Evolutionary conservation across 495 filamentous ascomycete species (phyloP).

Genomic region (Hyaloscypha variabilis): DNA sequence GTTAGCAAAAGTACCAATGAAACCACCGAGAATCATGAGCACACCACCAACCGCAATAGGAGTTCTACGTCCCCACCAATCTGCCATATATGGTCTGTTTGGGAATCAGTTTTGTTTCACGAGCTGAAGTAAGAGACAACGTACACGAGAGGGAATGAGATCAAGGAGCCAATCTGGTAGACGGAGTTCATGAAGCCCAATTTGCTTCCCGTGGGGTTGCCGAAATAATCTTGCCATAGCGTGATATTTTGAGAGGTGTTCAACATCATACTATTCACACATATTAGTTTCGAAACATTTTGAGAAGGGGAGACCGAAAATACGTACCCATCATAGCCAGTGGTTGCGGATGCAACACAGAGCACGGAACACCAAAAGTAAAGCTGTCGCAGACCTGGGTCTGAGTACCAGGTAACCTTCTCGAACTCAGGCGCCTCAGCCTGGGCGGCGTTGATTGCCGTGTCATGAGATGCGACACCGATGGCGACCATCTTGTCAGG

Average conservation of each 20-base stretch:
- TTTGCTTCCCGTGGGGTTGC: constrained; percentile 50
- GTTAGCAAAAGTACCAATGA: constrained; percentile 48
- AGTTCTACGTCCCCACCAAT: constrained; percentile 46
- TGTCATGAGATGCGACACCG: constrained; percentile 7
- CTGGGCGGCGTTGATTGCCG: constrained; percentile 36
- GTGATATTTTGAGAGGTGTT: constrained; percentile 56
- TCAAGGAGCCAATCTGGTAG: constrained; percentile 68
- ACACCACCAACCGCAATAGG: constrained; percentile 53
- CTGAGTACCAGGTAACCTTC: constrained; percentile 40
- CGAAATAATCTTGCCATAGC: constrained; percentile 51
- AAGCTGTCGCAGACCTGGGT: constrained; percentile 38
- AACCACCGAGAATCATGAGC: constrained; percentile 51
- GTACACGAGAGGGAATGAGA: constrained; percentile 66
- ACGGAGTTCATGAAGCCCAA: constrained; percentile 69
- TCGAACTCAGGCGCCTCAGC: constrained; percentile 58
- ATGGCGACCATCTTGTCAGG: constrained; percentile 22
- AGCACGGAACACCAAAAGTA: constrained; percentile 42
- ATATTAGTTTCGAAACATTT: constrained; percentile 4
- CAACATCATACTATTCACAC: constrained; percentile 51
- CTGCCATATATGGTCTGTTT: constrained; percentile 48
- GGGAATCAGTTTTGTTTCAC: constrained; percentile 27
- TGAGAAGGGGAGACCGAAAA: neutral
- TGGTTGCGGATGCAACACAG: constrained; percentile 37
- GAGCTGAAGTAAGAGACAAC: constrained; percentile 26
- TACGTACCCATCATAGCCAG: constrained; percentile 42